These are phyloP conservation scores for Fusarium sp. DNA, from an alignment of 2,329 filamentous ascomycete species.

Conservation along the genomic window DNA sequence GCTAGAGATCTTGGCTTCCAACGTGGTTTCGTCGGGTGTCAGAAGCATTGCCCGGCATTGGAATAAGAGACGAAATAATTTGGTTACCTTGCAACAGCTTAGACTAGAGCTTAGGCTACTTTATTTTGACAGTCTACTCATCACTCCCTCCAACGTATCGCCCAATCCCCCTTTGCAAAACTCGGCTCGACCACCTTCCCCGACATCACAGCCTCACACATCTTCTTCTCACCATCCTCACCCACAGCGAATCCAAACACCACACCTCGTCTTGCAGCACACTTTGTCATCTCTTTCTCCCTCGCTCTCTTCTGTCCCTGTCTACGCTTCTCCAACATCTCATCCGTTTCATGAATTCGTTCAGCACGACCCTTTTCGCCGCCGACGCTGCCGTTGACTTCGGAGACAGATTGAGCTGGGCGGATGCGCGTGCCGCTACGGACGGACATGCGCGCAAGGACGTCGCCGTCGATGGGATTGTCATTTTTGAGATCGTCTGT, in stretches of 20 bases:
- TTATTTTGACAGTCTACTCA: neutral
- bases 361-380: constrained; percentile 67
- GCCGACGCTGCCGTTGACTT: constrained; percentile 66
- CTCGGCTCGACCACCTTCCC: constrained; percentile 68
- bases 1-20: neutral
- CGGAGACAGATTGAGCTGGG: constrained; percentile 54
- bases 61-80: neutral
- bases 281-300: constrained; percentile 68
- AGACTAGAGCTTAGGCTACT: rapidly evolving
- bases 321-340: constrained; percentile 60
- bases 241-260: constrained; percentile 61
- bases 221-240: constrained; percentile 45
- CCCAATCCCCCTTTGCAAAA: constrained; percentile 71
- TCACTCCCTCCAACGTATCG: constrained; percentile 64
- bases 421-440: constrained; percentile 53
- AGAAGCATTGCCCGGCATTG: neutral
- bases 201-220: constrained; percentile 69
- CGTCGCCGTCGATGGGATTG: constrained; percentile 55
- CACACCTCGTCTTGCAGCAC: constrained; percentile 70
- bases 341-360: constrained; percentile 61
- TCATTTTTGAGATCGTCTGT: neutral
- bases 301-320: constrained; percentile 59
- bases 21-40: neutral
- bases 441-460: constrained; percentile 49
- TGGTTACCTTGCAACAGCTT: rapidly evolving